Evolutionary conservation across 805 yeast genomes (phyloP), one percentile per base, ranked within the genome.

Genomic region (Helenozyma baotianmanensis): DNA sequence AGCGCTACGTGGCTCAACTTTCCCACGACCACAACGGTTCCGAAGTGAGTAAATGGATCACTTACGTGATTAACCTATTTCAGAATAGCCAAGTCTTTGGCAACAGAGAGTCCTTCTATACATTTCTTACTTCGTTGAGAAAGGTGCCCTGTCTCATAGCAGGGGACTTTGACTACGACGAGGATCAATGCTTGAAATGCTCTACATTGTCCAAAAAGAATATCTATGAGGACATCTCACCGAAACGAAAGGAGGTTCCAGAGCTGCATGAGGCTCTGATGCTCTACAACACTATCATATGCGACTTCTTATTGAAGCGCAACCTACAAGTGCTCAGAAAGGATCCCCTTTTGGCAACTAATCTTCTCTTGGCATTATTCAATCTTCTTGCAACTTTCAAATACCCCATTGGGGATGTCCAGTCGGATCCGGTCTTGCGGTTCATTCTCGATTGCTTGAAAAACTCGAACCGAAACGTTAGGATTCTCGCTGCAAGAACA

Each of bases 361-460:
- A 76, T 31, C 63, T 74, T 8, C 54, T 74, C 10, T 44, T 81
- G 4, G 45, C 76, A 0, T 42, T 81, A 7, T 68, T 61, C 47
- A 70, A 70, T 43, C 48, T 80, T 1, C 74, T 79, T 36, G 50
- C 67, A 3, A 76, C 79, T 26, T 81, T 53, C 46, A 64, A 71
- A 31, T 74, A 81, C 0, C 78, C 78, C 4, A 40, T 48, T 44
- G 27, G 39, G 10, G 38, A 41, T 6, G 25, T 47, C 64, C 36
- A 21, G 10, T 12, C 43, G 32, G 42, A 56, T 35, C 9, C 43
- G 1, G 21, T 64, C 5, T 75, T 74, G 55, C 49, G 47, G 5
- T 70, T 74, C 34, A 38, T 80, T 2, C 49, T 64, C 25, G 38
- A 43, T 3, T 60, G 70, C 13, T 59, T 77, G 24, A 37, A 50